Conservation (phyloP, 2,329 filamentous ascomycete genomes). For the Cryphonectria naterciae region DNA sequence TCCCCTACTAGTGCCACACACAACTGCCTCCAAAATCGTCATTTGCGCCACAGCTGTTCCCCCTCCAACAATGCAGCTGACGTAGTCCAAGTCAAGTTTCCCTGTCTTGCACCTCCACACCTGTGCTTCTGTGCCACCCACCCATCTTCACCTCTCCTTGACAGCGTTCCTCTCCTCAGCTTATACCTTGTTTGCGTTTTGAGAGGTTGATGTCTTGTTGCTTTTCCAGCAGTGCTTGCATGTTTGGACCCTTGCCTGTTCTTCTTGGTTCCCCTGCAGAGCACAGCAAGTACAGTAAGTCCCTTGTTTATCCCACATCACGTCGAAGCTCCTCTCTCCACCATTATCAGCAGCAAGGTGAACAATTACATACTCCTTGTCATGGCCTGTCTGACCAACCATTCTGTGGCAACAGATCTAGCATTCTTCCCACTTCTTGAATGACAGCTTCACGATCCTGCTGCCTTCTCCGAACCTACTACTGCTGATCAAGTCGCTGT, state of each 20-base stretch:
- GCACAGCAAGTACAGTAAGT: neutral
- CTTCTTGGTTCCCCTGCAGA: neutral
- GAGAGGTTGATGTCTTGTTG: neutral
- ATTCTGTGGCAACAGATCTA: neutral
- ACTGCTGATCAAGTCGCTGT: neutral
- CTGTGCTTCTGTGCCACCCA: slow-evolving; percentile 2
- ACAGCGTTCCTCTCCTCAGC: slow-evolving; percentile 10
- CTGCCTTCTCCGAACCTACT: neutral
- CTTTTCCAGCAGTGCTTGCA: neutral
- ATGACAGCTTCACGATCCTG: neutral
- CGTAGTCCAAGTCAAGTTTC: slow-evolving; percentile 14
- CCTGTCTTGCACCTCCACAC: neutral
- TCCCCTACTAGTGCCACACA: slow-evolving; percentile 8
- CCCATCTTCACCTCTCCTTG: slow-evolving; percentile 12
- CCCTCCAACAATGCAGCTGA: slow-evolving; percentile 8
- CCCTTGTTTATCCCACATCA: neutral
- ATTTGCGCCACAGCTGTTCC: slow-evolving; percentile 6
- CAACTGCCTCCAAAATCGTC: neutral
- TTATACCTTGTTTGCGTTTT: slow-evolving; percentile 4
- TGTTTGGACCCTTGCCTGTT: neutral
- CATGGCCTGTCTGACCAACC: neutral
- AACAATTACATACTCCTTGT: neutral
- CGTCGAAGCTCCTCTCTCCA: neutral
- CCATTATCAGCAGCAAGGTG: no score
- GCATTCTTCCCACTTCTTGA: neutral